These are phyloP conservation scores for Kernera saxatilis DNA, from an alignment of 345 rosid genomes.

Conservation along the genomic window DNA sequence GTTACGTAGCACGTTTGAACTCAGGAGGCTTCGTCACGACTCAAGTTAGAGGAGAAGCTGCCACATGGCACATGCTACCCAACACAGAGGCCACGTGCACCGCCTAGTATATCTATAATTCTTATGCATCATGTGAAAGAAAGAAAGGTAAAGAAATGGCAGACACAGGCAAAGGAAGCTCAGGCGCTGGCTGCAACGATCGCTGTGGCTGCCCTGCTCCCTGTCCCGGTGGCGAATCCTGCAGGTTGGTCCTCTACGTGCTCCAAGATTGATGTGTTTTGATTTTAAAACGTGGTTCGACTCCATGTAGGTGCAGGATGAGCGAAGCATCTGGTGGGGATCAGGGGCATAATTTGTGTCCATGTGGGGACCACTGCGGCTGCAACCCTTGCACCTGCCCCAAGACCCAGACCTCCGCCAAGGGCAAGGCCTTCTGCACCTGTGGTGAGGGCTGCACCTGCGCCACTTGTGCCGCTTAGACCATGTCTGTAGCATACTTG, in stretches of 20 bases:
- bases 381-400: constrained; percentile 64
- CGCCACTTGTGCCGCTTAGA: constrained; percentile 14
- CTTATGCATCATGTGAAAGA: neutral
- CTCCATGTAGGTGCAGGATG: constrained; percentile 33
- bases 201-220: constrained; percentile 42
- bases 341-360: constrained; percentile 37
- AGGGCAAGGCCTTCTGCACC: constrained; percentile 6
- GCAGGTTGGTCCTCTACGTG: constrained; percentile 35
- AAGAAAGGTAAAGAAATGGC: constrained; percentile 5
- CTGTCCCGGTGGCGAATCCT: constrained; percentile 37
- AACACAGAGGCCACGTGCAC: constrained; percentile 11
- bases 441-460: constrained; percentile 32
- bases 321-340: constrained; percentile 20
- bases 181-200: constrained; percentile 22
- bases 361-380: constrained; percentile 56
- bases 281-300: neutral
- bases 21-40: constrained; percentile 7
- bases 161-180: constrained; percentile 21
- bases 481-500: constrained; percentile 5
- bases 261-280: neutral
- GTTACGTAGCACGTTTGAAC: constrained; percentile 11
- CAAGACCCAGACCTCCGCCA: constrained; percentile 11
- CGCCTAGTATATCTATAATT: neutral
- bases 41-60: constrained; percentile 1
- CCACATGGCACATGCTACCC: constrained; percentile 15